phyloP scores from a whole-genome alignment of 768 basidiomycete species.

The Candolleomyces efflorescens region DNA sequence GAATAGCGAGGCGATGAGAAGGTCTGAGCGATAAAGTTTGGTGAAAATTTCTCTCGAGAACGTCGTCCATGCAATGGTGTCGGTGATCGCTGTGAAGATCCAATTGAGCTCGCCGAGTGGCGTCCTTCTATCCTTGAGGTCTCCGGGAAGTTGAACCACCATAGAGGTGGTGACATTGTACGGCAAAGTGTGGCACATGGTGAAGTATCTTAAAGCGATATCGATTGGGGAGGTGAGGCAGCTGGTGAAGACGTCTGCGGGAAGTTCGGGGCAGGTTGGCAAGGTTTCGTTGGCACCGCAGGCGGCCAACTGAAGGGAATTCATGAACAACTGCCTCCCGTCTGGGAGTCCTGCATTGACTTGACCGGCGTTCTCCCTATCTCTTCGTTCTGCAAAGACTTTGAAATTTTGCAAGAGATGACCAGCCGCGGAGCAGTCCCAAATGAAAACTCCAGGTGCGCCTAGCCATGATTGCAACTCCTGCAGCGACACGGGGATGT shows the following conservation, averaged over 20 bases:
- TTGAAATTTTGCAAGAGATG: slow-evolving; percentile 90
- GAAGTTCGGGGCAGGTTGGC: slow-evolving; percentile 93
- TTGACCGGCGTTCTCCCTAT: slow-evolving; percentile 57
- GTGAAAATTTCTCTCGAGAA: slow-evolving; percentile 94
- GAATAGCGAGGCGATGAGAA: slow-evolving; percentile 94
- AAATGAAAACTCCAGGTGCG: slow-evolving; percentile 94
- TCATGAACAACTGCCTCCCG: slow-evolving; percentile 68
- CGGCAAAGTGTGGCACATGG: slow-evolving; percentile 86
- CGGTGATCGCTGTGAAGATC: slow-evolving; percentile 99
- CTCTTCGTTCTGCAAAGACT: slow-evolving; percentile 67
- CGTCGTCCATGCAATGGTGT: slow-evolving; percentile 99
- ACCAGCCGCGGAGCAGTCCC: slow-evolving; percentile 99
- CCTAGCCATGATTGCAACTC: slow-evolving; percentile 94
- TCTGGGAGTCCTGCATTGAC: slow-evolving; percentile 47
- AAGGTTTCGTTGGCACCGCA: slow-evolving; percentile 89
- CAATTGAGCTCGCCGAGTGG: slow-evolving; percentile 98
- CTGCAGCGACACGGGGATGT: slow-evolving; percentile 92
- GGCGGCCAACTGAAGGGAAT: slow-evolving; percentile 92
- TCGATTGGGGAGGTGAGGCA: slow-evolving; percentile 98
- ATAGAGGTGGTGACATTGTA: slow-evolving; percentile 80
- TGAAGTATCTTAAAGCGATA: slow-evolving; percentile 90
- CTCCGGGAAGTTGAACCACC: slow-evolving; percentile 94
- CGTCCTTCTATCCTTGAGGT: slow-evolving; percentile 93
- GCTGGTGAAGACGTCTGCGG: slow-evolving; percentile 96
- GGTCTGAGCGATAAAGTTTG: slow-evolving; percentile 89